Conservation (phyloP, 1,139 yeast species). For the Yamadazyma dushanensis region DNA sequence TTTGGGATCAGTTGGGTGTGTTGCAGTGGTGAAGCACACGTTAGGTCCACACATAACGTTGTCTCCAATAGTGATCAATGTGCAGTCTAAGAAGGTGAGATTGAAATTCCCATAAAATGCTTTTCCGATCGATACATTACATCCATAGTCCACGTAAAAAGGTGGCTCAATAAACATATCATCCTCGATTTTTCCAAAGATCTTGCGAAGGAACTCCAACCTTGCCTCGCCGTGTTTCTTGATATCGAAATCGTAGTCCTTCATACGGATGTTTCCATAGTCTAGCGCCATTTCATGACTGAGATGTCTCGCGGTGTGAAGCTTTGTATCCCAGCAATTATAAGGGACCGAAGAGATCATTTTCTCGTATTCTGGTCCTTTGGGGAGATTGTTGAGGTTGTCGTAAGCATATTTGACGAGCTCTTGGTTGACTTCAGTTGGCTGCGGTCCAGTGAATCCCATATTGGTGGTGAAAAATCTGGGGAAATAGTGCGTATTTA, state of each 20-base stretch:
- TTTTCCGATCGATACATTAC: constrained; percentile 51
- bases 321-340: constrained; percentile 20
- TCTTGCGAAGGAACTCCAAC: constrained; percentile 28
- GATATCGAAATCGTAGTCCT: constrained; percentile 29
- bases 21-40: constrained; percentile 59
- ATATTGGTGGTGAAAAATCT: neutral
- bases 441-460: neutral
- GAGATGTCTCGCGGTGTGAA: constrained; percentile 20
- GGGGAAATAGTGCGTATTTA: constrained; percentile 1
- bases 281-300: constrained; percentile 31
- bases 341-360: constrained; percentile 29
- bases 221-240: constrained; percentile 33
- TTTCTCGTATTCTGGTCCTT: constrained; percentile 28
- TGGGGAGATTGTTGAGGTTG: constrained; percentile 43
- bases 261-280: constrained; percentile 38
- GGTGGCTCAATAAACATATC: constrained; percentile 51
- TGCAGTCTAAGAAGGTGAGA: constrained; percentile 57
- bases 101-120: constrained; percentile 57
- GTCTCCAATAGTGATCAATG: constrained; percentile 62
- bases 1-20: constrained; percentile 59
- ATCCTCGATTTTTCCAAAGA: constrained; percentile 47
- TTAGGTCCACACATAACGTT: constrained; percentile 64
- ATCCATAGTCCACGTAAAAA: constrained; percentile 59
- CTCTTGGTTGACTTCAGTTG: neutral
- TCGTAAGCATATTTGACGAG: constrained; percentile 42